Percentiles rank a stretch among this genome's conserved stretches.
phyloP scores from a whole-genome alignment of 2,329 filamentous ascomycete species.

The Sporothrix brasiliensis region DNA sequence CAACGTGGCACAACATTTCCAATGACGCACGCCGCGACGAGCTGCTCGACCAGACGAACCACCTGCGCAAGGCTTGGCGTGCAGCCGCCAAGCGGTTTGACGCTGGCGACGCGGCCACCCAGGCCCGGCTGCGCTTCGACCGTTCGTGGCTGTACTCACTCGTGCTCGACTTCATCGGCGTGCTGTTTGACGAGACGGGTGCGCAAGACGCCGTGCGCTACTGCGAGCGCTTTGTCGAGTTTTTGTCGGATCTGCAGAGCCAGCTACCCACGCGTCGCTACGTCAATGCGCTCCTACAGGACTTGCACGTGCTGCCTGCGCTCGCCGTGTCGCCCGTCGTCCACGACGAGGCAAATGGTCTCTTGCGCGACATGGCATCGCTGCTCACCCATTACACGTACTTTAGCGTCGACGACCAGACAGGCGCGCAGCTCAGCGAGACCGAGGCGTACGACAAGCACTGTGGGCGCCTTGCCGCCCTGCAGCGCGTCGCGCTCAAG shows the following conservation, averaged over 20 bases:
- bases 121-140: conserved; percentile 84
- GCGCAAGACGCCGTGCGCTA: conserved; percentile 68
- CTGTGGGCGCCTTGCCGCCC: conserved; percentile 71
- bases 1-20: conserved; percentile 91
- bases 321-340: conserved; percentile 79
- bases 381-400: conserved; percentile 85
- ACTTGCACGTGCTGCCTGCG: conserved; percentile 79
- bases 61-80: conserved; percentile 87
- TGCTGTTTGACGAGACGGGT: conserved; percentile 61
- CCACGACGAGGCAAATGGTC: conserved; percentile 70
- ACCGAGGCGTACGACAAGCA: conserved; percentile 78
- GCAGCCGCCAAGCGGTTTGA: conserved; percentile 85
- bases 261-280: conserved; percentile 93
- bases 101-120: conserved; percentile 75
- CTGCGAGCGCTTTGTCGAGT: conserved; percentile 90
- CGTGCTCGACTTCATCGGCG: conserved; percentile 76
- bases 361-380: conserved; percentile 77
- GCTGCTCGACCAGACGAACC: conserved; percentile 71
- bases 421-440: conserved; percentile 71
- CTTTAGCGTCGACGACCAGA: conserved; percentile 91
- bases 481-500: conserved; percentile 78
- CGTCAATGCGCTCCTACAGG: conserved; percentile 83
- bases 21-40: conserved; percentile 73
- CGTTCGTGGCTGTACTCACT: conserved; percentile 90
- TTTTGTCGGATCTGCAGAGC: conserved; percentile 86